Evolutionary conservation across 306 rosid species (phyloP).

Genomic region (Glycine tomentella): DNA sequence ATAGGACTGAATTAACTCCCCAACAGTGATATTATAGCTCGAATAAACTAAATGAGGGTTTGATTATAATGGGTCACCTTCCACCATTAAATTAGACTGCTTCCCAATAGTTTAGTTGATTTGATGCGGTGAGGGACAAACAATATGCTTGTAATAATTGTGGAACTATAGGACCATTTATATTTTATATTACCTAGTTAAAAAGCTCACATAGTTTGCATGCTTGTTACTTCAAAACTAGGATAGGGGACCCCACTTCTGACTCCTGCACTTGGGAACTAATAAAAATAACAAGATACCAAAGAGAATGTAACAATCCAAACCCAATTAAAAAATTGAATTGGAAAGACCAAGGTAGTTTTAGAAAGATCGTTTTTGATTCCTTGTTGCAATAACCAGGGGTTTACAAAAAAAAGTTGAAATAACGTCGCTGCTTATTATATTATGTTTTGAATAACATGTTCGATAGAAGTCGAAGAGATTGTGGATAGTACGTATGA

Average conservation of each 20-base stretch:
- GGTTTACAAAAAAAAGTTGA: not conserved
- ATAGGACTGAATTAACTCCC: constrained; percentile 42
- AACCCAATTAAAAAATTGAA: constrained; percentile 40
- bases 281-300: constrained; percentile 11
- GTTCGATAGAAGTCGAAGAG: constrained; percentile 39
- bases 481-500: constrained; percentile 49
- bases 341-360: constrained; percentile 61
- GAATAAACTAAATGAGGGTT: constrained; percentile 17
- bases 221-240: constrained; percentile 42
- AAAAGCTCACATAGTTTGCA: constrained; percentile 42
- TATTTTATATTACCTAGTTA: not conserved
- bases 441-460: not conserved
- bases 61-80: constrained; percentile 52
- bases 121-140: constrained; percentile 8
- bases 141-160: constrained; percentile 11
- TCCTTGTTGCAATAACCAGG: constrained; percentile 37
- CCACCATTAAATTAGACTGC: constrained; percentile 6
- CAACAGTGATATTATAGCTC: constrained; percentile 32
- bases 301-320: constrained; percentile 17
- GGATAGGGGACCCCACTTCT: constrained; percentile 50
- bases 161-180: not conserved
- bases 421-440: not conserved
- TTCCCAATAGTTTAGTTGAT: not conserved
- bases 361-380: constrained; percentile 19
- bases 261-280: constrained; percentile 33